phyloP scores from a whole-genome alignment of 371 early-diverging fungal genomes.

The Chytridium lagenaria region DNA sequence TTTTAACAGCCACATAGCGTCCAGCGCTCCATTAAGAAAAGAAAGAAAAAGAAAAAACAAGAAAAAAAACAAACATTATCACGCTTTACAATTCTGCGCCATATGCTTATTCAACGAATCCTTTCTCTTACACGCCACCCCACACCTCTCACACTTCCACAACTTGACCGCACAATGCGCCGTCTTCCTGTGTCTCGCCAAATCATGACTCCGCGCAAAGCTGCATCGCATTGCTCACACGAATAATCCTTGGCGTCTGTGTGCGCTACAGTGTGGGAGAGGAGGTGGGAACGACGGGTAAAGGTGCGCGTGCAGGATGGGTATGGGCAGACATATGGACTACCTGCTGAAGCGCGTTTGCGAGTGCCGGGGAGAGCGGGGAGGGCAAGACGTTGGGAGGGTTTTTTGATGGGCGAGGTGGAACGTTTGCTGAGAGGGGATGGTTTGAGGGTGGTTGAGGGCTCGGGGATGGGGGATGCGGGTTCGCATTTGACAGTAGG shows the following conservation, averaged over 20 bases:
- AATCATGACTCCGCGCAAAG: not conserved
- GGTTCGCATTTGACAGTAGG: too few species aligned
- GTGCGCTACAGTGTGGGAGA: not conserved
- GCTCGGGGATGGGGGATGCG: too few species aligned
- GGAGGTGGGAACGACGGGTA: not conserved
- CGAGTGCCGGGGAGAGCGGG: not conserved
- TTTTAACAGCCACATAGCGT: too few species aligned
- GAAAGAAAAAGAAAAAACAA: too few species aligned
- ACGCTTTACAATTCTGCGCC: not conserved
- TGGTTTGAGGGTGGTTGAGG: too few species aligned
- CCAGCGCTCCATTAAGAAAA: too few species aligned
- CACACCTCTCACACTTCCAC: not conserved
- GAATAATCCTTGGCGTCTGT: not conserved
- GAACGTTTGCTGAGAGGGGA: too few species aligned
- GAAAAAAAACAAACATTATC: too few species aligned
- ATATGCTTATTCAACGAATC: constrained; percentile 1
- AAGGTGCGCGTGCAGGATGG: not conserved
- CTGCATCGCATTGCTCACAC: not conserved
- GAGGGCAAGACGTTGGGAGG: not conserved
- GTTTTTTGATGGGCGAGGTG: not conserved
- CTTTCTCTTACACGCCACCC: constrained; percentile 6
- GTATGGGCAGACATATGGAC: not conserved
- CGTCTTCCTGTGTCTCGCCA: not conserved
- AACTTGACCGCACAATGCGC: not conserved
- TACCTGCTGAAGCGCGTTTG: not conserved